Evolutionary conservation across 352 stramenopile species (phyloP), one percentile per base, ranked within the genome.

Genomic region (Phytopythium delawarense): DNA sequence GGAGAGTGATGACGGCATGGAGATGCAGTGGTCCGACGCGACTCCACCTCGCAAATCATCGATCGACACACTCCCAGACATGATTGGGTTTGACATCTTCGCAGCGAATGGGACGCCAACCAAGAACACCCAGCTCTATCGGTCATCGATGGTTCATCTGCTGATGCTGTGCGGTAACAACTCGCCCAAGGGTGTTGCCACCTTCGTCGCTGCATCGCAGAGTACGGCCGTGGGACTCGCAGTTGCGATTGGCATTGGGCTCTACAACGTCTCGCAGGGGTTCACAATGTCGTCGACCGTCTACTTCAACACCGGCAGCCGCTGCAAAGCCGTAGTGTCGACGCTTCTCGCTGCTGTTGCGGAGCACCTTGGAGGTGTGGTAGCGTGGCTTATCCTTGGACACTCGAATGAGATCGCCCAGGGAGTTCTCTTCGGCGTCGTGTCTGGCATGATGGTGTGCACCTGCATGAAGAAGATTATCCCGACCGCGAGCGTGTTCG

Each of bases 181-280:
- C 68, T 91, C 98, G 34, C 96, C 96, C 9, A 95, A 99, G 69
- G 95, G 95, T 15, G 89, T 98, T n/a, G 95, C 93, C 18, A 98
- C 95, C 6, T 98, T 98, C 67, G 91, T 98, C 25, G 91, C 87
- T 0, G 83, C 92, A 2, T 70, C 98, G 7, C 68, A 96, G 9
- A 91, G 98, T 69, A 89, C 92, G 2, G 81, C 69, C 1, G 88
- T 99, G 15, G 96, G 96, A 39, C 73, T 87, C 49, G 90, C 95
- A 18, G 76, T 99, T 7, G 95, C 96, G 1, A 75, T 99, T 40
- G 96, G 90, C 25, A 98, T 99, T 62, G 94, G 86, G 7, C 88
- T 99, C 28, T 96, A 99, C 76, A 99, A 99, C 69, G 97, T 99
- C 61, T 93, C 96, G 1, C 96, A 99, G 64, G 96, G 96, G 2